Evolutionary conservation across 2,329 filamentous ascomycete genomes (phyloP).

Genomic region (Diaporthe nobilis): DNA sequence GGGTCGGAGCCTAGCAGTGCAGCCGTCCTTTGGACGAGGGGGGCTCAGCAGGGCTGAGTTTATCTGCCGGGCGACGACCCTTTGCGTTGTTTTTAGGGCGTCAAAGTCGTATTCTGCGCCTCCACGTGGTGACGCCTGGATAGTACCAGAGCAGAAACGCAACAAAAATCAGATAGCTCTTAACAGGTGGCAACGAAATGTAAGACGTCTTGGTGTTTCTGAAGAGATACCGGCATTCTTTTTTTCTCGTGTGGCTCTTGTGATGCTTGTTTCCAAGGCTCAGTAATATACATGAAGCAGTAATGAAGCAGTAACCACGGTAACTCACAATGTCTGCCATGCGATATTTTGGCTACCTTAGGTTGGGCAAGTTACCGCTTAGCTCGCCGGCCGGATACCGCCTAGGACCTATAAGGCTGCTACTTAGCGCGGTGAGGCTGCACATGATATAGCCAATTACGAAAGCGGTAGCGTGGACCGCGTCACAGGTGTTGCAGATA

Average conservation of each 20-base stretch:
- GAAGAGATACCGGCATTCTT: no score
- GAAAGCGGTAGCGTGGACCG: background rate
- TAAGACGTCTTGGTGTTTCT: no score
- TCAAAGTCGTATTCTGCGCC: conserved; percentile 27
- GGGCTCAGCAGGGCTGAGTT: no score
- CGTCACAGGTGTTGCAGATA: no score
- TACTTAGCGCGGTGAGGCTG: background rate
- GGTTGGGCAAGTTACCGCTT: background rate
- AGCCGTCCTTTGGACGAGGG: no score
- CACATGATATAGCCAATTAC: background rate
- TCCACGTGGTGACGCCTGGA: conserved; percentile 26
- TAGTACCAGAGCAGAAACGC: conserved; percentile 28
- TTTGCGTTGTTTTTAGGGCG: background rate
- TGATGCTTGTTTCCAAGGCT: no score
- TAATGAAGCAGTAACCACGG: no score
- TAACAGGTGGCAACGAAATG: no score
- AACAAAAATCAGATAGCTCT: background rate
- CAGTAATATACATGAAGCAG: no score
- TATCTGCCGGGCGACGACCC: background rate
- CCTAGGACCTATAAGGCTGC: background rate
- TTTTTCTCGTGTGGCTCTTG: no score
- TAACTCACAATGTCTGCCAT: background rate
- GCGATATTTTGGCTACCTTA: background rate
- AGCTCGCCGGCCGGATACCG: background rate
- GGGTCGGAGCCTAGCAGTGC: no score